phyloP scores from a whole-genome alignment of 768 basidiomycete genomes.

The Termitomyces sp. region DNA sequence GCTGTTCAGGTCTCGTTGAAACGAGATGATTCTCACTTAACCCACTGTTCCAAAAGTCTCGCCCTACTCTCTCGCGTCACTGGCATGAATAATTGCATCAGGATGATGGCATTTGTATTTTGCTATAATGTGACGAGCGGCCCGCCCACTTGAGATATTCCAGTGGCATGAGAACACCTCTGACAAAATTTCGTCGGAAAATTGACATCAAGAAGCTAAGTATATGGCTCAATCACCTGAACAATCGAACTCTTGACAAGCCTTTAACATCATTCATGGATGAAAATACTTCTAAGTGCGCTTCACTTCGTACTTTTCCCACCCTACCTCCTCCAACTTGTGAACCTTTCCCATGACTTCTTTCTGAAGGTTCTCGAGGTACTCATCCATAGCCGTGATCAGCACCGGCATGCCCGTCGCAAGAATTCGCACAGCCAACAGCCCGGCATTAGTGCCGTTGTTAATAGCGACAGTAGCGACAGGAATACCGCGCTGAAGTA shows the following conservation, averaged over 20 bases:
- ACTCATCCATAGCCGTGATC: constrained; percentile 64
- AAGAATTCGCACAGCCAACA: constrained; percentile 90
- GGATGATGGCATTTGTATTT: background rate
- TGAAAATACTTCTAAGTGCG: constrained; percentile 14
- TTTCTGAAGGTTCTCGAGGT: constrained; percentile 62
- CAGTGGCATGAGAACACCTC: background rate
- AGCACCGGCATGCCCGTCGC: constrained; percentile 69
- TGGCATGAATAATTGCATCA: background rate
- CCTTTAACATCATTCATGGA: background rate
- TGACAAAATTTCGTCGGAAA: background rate
- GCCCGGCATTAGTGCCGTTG: constrained; percentile 89
- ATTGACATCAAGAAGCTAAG: background rate
- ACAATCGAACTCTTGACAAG: background rate
- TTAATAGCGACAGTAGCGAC: constrained; percentile 98
- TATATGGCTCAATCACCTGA: background rate
- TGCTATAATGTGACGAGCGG: background rate
- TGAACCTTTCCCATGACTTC: constrained; percentile 82
- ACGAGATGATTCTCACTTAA: background rate
- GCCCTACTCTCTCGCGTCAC: background rate
- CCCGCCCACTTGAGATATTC: background rate
- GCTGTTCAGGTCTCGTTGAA: background rate
- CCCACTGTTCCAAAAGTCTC: background rate
- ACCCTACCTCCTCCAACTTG: constrained; percentile 75
- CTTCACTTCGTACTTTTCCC: constrained; percentile 74
- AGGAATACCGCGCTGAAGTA: constrained; percentile 82